Conservation (phyloP, 1,284 basidiomycete genomes). For the Chalciporus sp. region DNA sequence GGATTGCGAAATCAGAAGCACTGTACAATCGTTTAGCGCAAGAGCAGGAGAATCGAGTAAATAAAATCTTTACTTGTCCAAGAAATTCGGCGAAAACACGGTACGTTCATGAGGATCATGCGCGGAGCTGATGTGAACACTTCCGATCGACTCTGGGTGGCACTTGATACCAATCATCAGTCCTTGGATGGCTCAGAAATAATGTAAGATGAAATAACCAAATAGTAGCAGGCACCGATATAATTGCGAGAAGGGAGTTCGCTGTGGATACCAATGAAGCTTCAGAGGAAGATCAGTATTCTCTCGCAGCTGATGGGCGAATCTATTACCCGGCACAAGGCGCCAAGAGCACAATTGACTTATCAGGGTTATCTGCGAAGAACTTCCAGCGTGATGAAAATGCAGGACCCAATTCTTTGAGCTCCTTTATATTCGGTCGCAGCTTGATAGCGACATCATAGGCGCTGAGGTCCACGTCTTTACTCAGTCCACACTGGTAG, state of each 20-base stretch:
- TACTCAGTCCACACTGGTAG: not conserved
- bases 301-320: not conserved
- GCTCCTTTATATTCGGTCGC: slow-evolving; percentile 46
- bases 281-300: slow-evolving; percentile 3
- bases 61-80: slow-evolving; percentile 12
- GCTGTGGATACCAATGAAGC: slow-evolving; percentile 12
- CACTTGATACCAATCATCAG: slow-evolving; percentile 22
- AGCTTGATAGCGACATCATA: slow-evolving; percentile 51
- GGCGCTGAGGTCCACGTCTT: slow-evolving; percentile 29
- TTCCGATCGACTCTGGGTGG: slow-evolving; percentile 44
- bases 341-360: slow-evolving; percentile 45
- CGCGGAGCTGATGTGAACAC: slow-evolving; percentile 45
- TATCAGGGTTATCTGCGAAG: slow-evolving; percentile 49
- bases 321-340: slow-evolving; percentile 32
- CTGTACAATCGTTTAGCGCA: slow-evolving; percentile 28
- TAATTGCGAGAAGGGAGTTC: slow-evolving; percentile 18
- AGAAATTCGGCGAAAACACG: slow-evolving; percentile 42
- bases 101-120: slow-evolving; percentile 37
- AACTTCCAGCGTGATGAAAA: slow-evolving; percentile 48
- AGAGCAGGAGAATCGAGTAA: no score
- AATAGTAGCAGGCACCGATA: slow-evolving; percentile 15
- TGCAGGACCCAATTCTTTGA: slow-evolving; percentile 45
- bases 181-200: not conserved
- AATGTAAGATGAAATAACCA: slow-evolving; percentile 13
- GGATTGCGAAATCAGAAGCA: slow-evolving; percentile 52